Base-by-base conservation (phyloP, 2,329 filamentous ascomycete species). In the Setomelanomma holmii region DNA sequence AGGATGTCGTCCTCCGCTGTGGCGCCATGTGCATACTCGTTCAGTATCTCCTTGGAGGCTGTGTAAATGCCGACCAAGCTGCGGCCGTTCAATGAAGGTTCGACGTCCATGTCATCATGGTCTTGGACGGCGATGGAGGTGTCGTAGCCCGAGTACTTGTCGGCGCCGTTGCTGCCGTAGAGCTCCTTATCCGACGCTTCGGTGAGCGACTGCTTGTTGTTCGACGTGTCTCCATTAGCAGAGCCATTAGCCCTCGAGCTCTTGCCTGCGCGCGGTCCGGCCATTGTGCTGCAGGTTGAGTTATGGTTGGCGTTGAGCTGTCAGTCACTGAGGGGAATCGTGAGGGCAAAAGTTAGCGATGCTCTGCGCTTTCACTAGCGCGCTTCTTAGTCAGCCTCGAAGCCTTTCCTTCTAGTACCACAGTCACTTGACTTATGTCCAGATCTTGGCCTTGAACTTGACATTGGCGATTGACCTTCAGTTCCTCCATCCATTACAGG, bases 61-160 rank as follows among this genome's bases (percentile, higher is more conserved):
- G 95, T 99, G 78, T 99, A 99, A 76, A 98, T 95, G 58, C 93
- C 93, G 27, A 97, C 89, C 55, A 99, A 82, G 54, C 91, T 86
- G 67, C 89, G 86, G 64, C 90, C 87, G 64, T 74, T 80, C 40
- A 79, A 73, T 14, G 27, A 30, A 14, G 27, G 27, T n/a, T 80
- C 87, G 50, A 79, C 86, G 74, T 84, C 84, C 85, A 91, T 91
- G 67, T 89, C 87, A 61, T 93, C 89, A 53, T 88, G 89, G 70
- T 89, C 89, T 65, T 85, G 86, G 49, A 87, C 86, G 34, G 93
- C 89, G 64, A 98, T 90, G 35, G 91, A 92, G n/a, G 86, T 90
- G 73, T 95, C 89, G 75, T 98, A 99, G 61, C 92, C 93, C 12
- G 90, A 85, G 78, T 87, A 97, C 74, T 89, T 96, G 76, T 96